phyloP scores from a whole-genome alignment of 257 asterid species.

The Lycium barbarum region DNA sequence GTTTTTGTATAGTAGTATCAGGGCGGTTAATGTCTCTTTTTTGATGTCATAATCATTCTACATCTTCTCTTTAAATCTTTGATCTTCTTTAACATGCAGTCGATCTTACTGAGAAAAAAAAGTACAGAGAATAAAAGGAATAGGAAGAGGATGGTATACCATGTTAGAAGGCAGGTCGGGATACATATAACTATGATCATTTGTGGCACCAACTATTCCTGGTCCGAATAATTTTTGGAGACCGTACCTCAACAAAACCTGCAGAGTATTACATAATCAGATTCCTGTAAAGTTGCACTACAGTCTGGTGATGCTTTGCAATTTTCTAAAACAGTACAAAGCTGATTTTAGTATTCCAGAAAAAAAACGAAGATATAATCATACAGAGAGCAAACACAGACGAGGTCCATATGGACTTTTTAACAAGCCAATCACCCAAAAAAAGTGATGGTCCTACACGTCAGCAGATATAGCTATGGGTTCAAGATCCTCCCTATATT shows the following conservation, averaged over 20 bases:
- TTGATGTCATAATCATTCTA: slow-evolving; percentile 13
- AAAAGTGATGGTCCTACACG: background rate
- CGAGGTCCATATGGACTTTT: background rate
- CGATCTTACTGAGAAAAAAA: background rate
- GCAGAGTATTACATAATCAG: slow-evolving; percentile 29
- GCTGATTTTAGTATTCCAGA: background rate
- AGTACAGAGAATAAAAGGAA: background rate
- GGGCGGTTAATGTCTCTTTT: background rate
- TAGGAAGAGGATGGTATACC: slow-evolving; percentile 58
- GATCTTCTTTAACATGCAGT: background rate
- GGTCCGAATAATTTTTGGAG: slow-evolving; percentile 89
- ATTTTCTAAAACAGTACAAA: background rate
- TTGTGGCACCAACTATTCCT: slow-evolving; percentile 69
- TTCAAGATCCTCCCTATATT: slow-evolving; percentile 14
- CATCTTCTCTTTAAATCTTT: background rate
- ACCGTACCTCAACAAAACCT: slow-evolving; percentile 72
- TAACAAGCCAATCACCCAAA: background rate
- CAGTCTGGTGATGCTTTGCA: background rate
- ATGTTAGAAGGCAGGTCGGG: slow-evolving; percentile 89
- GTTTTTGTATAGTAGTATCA: slow-evolving; percentile 26
- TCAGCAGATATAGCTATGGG: background rate
- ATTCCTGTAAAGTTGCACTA: background rate
- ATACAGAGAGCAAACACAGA: background rate
- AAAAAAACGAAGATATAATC: background rate
- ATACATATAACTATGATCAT: slow-evolving; percentile 76